phyloP scores from a whole-genome alignment of 2,329 filamentous ascomycete genomes.

The Colletotrichum salicis region DNA sequence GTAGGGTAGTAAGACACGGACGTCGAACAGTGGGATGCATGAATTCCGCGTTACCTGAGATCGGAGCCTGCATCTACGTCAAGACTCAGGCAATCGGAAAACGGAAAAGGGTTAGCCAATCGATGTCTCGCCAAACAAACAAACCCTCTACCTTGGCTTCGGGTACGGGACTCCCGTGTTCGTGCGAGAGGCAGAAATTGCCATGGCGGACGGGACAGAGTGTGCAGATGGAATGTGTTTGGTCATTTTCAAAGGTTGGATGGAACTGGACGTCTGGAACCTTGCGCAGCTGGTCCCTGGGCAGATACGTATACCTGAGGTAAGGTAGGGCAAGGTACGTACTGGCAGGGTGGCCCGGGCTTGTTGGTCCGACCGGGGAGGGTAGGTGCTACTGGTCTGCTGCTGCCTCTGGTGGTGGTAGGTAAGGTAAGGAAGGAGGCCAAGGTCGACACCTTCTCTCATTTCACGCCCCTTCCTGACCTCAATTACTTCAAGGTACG shows the following conservation, averaged over 20 bases:
- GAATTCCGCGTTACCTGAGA: neutral
- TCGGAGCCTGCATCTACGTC: neutral
- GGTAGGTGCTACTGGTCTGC: too few species aligned
- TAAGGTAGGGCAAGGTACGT: neutral
- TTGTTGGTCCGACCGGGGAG: neutral
- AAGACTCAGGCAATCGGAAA: neutral
- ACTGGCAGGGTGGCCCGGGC: neutral
- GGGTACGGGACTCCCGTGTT: neutral
- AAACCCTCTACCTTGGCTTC: neutral
- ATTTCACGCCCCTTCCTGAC: neutral
- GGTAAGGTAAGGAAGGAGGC: too few species aligned
- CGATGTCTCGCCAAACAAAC: neutral
- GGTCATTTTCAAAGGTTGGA: neutral
- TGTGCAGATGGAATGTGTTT: neutral
- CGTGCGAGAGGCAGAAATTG: neutral
- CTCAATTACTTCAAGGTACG: too few species aligned
- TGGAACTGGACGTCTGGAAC: neutral
- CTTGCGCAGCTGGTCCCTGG: slow-evolving; percentile 10
- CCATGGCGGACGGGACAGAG: neutral
- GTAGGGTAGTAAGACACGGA: neutral
- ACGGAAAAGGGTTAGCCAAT: neutral
- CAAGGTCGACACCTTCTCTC: too few species aligned
- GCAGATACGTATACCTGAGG: neutral
- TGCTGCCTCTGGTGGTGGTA: neutral
- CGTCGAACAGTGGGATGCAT: neutral